Conservation (phyloP, 768 basidiomycete genomes). For the Leccinum ochraceum region DNA sequence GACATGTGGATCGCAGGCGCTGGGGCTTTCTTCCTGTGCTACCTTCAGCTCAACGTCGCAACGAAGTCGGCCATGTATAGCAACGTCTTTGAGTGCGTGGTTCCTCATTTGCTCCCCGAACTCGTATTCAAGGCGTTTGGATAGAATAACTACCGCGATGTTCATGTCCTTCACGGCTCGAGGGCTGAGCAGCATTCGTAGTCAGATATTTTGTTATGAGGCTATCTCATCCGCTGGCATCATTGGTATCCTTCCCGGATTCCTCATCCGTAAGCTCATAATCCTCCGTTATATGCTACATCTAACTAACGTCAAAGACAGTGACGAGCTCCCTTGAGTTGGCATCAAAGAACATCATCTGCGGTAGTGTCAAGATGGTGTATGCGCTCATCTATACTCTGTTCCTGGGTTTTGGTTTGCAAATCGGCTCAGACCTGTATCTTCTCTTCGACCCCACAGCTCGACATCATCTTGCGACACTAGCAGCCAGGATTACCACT, state of each 20-base stretch:
- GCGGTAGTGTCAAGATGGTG: constrained; percentile 85
- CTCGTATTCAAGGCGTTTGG: constrained; percentile 13
- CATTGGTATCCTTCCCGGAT: constrained; percentile 89
- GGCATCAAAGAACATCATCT: constrained; percentile 83
- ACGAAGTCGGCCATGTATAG: constrained; percentile 79
- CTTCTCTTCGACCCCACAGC: constrained; percentile 64
- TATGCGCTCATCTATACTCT: constrained; percentile 87
- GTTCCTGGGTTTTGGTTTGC: constrained; percentile 82
- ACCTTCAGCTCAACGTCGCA: constrained; percentile 74
- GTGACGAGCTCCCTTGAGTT: constrained; percentile 84
- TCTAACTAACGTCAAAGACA: constrained; percentile 27
- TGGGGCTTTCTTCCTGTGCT: constrained; percentile 65
- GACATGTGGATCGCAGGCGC: constrained; percentile 84
- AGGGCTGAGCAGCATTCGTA: constrained; percentile 76
- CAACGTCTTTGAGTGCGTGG: constrained; percentile 82
- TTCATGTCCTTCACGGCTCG: constrained; percentile 80
- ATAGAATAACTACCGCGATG: constrained; percentile 79
- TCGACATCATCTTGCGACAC: constrained; percentile 50
- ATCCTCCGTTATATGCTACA: not conserved
- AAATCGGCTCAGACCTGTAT: constrained; percentile 81
- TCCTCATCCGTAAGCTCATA: constrained; percentile 63
- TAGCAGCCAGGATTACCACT: constrained; percentile 52
- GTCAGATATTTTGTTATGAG: constrained; percentile 85
- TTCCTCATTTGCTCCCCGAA: not conserved
- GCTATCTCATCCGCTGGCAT: constrained; percentile 88